Conservation (phyloP, 257 asterid genomes). For the Paulownia fortunei region DNA sequence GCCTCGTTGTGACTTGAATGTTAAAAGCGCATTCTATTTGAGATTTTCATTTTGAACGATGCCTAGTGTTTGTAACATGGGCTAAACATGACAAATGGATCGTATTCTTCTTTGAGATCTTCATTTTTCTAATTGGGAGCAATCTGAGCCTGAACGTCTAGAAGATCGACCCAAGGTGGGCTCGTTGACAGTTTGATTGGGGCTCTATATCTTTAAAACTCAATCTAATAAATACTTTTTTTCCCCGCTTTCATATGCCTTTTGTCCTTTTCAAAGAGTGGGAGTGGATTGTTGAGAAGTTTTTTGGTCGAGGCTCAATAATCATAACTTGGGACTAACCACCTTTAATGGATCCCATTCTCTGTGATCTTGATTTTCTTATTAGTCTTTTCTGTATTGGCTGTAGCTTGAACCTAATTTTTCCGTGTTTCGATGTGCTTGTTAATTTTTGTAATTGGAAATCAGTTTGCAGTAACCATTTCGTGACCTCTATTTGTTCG, state of each 20-base stretch:
- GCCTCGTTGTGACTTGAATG: neutral
- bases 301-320: neutral
- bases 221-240: neutral
- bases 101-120: neutral
- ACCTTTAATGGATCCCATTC: neutral
- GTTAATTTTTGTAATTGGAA: conserved; percentile 6
- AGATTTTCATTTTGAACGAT: conserved; percentile 6
- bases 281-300: neutral
- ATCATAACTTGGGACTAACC: neutral
- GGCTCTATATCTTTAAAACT: neutral
- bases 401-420: neutral
- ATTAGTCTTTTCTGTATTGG: neutral
- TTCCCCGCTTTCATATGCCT: neutral
- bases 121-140: neutral
- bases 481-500: neutral
- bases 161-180: neutral
- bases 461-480: neutral
- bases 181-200: neutral
- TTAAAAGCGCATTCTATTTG: neutral
- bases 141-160: neutral
- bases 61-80: neutral
- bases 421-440: neutral
- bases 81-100: neutral
- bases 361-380: neutral
- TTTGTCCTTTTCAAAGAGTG: neutral